These are phyloP conservation scores for Lactarius deliciosus DNA, from an alignment of 768 basidiomycete genomes.

Conservation along the genomic window DNA sequence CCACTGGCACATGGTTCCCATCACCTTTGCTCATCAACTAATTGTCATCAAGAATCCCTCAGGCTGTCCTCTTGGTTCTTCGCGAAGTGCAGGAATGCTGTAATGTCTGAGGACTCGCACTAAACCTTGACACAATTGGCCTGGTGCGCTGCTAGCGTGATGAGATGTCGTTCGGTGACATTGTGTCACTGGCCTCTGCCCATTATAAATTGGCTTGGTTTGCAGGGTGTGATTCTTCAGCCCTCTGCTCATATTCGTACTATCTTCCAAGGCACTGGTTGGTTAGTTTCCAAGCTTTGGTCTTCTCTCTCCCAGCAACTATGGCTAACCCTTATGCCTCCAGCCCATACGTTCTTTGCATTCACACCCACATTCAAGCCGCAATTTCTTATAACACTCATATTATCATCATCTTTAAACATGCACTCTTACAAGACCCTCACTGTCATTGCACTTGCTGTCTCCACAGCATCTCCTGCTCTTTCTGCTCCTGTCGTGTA, in stretches of 20 bases:
- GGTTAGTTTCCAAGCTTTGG: not conserved
- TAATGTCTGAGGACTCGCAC: too few relatives aligned
- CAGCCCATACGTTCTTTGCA: constrained; percentile 10
- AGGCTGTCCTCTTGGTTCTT: too few relatives aligned
- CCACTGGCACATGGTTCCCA: too few relatives aligned
- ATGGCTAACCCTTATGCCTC: not conserved
- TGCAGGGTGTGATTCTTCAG: not conserved
- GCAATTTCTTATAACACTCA: not conserved
- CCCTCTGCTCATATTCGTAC: constrained; percentile 5
- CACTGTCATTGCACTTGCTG: constrained; percentile 4
- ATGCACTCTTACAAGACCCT: constrained; percentile 9
- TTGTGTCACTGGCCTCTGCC: not conserved
- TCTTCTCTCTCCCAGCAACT: not conserved
- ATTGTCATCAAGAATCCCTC: too few relatives aligned
- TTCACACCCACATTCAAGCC: not conserved
- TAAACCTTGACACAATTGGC: too few relatives aligned
- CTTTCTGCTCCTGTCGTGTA: not conserved
- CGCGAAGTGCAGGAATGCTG: too few relatives aligned
- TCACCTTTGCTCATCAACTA: too few relatives aligned
- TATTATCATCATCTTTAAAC: not conserved
- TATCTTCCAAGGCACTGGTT: constrained; percentile 18
- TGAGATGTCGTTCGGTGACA: not conserved
- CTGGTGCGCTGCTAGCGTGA: not conserved
- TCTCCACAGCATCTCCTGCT: not conserved
- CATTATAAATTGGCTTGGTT: not conserved